phyloP scores from a whole-genome alignment of 2,329 filamentous ascomycete species.

The Simplicillium aogashimaense region DNA sequence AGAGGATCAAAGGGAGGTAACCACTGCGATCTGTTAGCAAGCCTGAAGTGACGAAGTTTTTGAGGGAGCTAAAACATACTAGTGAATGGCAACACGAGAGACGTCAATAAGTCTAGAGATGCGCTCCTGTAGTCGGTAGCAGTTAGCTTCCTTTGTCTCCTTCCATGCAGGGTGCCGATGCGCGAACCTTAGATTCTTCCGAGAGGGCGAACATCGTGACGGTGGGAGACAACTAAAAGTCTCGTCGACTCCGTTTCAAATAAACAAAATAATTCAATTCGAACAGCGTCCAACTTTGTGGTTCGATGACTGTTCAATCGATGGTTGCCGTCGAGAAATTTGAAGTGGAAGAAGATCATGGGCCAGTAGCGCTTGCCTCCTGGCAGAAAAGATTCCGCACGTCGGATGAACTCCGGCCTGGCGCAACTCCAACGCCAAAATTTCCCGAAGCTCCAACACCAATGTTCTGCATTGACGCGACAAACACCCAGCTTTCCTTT shows the following conservation, averaged over 20 bases:
- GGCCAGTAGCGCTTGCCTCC: neutral
- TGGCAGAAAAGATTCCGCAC: neutral
- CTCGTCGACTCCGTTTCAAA: too few relatives aligned
- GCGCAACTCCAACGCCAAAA: slow-evolving; percentile 3
- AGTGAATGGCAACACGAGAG: slow-evolving; percentile 88
- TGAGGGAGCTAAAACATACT: slow-evolving; percentile 46
- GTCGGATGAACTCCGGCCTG: slow-evolving; percentile 5
- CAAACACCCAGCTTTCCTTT: neutral
- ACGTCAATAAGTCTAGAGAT: slow-evolving; percentile 95
- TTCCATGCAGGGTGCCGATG: neutral
- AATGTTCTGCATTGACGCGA: neutral
- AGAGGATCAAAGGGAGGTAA: slow-evolving; percentile 93
- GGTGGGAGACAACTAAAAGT: neutral
- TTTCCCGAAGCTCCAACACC: slow-evolving; percentile 1
- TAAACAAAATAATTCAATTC: too few relatives aligned
- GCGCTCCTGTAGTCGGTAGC: slow-evolving; percentile 60
- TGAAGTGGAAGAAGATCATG: neutral
- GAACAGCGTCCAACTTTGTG: too few relatives aligned
- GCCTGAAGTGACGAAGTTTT: neutral
- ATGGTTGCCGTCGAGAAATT: too few relatives aligned
- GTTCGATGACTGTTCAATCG: too few relatives aligned
- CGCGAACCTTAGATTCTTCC: slow-evolving; percentile 85
- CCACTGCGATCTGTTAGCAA: slow-evolving; percentile 51
- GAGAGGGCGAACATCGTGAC: slow-evolving; percentile 60
- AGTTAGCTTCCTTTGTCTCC: slow-evolving; percentile 2